phyloP scores from a whole-genome alignment of 2,329 filamentous ascomycete genomes.

The Thermothelomyces thermophilus region DNA sequence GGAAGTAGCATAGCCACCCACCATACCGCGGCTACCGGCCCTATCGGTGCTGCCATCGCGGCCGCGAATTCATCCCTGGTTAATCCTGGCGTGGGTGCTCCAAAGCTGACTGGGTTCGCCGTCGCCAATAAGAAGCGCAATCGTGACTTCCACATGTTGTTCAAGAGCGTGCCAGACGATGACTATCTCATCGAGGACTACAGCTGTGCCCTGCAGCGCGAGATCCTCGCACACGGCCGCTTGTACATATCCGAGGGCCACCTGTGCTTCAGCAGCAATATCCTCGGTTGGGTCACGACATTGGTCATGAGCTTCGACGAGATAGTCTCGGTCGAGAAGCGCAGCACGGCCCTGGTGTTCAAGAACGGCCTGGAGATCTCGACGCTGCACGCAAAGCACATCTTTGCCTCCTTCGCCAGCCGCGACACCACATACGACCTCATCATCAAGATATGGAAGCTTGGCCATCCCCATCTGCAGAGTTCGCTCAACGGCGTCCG shows the following conservation, averaged over 20 bases:
- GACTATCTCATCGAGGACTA: constrained; percentile 98
- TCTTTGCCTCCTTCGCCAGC: constrained; percentile 92
- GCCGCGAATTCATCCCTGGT: constrained; percentile 65
- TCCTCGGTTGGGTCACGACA: constrained; percentile 95
- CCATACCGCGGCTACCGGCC: constrained; percentile 44
- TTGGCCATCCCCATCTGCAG: constrained; percentile 85
- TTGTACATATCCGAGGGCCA: constrained; percentile 96
- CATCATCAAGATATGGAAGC: constrained; percentile 97
- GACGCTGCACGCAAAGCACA: constrained; percentile 88
- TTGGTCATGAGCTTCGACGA: constrained; percentile 98
- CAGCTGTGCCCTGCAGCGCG: constrained; percentile 89
- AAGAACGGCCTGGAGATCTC: constrained; percentile 97
- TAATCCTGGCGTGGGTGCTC: constrained; percentile 54
- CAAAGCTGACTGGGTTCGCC: constrained; percentile 87
- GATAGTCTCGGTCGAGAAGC: constrained; percentile 93
- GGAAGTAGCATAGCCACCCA: constrained; percentile 71
- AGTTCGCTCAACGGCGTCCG: constrained; percentile 86
- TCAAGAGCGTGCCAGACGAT: constrained; percentile 95
- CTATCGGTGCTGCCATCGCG: constrained; percentile 65
- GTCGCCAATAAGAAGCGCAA: constrained; percentile 96
- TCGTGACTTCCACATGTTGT: constrained; percentile 85
- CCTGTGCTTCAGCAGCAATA: constrained; percentile 98
- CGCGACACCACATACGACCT: constrained; percentile 94
- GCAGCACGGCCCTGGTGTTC: constrained; percentile 90
- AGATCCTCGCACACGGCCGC: constrained; percentile 88